Evolutionary conservation across 2,329 filamentous ascomycete species (phyloP).

Genomic region (Ophiognomonia clavigignenti-juglandacearum): DNA sequence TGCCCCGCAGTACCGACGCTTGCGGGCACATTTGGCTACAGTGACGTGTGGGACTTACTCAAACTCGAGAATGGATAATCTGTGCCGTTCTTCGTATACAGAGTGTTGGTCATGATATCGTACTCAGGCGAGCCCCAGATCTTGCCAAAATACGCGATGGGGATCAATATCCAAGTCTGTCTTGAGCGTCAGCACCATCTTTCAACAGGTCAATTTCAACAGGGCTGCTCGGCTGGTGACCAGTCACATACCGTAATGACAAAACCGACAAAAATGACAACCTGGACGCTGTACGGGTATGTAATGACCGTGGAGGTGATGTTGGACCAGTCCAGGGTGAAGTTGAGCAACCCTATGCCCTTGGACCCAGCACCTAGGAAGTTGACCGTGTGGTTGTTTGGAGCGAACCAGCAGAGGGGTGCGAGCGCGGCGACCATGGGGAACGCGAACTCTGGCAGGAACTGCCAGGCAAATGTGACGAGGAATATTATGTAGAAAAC

Average conservation of each 20-base stretch:
- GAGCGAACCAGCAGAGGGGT: slow-evolving; percentile 20
- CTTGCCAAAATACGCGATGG: slow-evolving; percentile 19
- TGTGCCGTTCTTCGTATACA: slow-evolving; percentile 18
- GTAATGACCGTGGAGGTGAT: slow-evolving; percentile 20
- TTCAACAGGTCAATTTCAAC: not conserved
- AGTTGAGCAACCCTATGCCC: slow-evolving; percentile 18
- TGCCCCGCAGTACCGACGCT: too few relatives aligned
- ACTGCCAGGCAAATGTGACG: slow-evolving; percentile 17
- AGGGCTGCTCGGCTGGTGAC: not conserved
- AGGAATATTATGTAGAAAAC: slow-evolving; percentile 16
- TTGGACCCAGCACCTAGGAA: slow-evolving; percentile 19
- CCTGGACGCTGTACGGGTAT: slow-evolving; percentile 18
- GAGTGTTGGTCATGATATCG: slow-evolving; percentile 18
- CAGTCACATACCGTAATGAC: slow-evolving; percentile 11
- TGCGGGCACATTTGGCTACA: not conserved
- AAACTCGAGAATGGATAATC: slow-evolving; percentile 13
- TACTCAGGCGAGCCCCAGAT: slow-evolving; percentile 18
- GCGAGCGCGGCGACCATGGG: slow-evolving; percentile 18
- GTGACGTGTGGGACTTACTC: not conserved
- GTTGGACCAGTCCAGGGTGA: slow-evolving; percentile 20
- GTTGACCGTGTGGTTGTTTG: slow-evolving; percentile 18
- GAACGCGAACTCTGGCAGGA: slow-evolving; percentile 18
- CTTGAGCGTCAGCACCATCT: not conserved
- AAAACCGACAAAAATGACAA: slow-evolving; percentile 18
- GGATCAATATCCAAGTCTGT: slow-evolving; percentile 20